phyloP scores from a whole-genome alignment of 2,329 filamentous ascomycete genomes.

The Simplicillium sp. region DNA sequence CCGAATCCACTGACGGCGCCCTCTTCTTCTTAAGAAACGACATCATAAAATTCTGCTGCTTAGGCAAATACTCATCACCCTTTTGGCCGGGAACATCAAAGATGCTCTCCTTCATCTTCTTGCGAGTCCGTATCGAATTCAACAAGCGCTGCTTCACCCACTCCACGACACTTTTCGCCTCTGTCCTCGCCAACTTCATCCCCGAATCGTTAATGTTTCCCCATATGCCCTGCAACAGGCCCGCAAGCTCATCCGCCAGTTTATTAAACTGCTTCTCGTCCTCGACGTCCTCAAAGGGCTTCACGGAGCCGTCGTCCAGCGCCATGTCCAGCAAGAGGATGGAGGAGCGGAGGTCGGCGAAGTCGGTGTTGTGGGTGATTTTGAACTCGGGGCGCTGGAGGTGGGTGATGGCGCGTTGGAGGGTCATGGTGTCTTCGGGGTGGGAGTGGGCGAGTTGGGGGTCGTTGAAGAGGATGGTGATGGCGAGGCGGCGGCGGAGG shows the following conservation, averaged over 20 bases:
- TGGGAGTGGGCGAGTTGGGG: conserved; percentile 27
- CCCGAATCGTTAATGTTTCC: conserved; percentile 64
- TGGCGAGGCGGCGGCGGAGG: conserved; percentile 56
- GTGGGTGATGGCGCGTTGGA: conserved; percentile 34
- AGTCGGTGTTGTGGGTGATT: conserved; percentile 52
- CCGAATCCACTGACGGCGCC: conserved; percentile 3
- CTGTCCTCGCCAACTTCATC: conserved; percentile 60
- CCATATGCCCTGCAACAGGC: conserved; percentile 46
- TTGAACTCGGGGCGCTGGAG: conserved; percentile 40
- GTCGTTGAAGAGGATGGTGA: conserved; percentile 51
- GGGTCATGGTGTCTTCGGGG: conserved; percentile 29
- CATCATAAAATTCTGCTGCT: conserved; percentile 40
- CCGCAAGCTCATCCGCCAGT: conserved; percentile 58
- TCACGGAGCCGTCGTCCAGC: conserved; percentile 51
- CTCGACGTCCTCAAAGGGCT: conserved; percentile 15
- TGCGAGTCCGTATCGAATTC: conserved; percentile 59
- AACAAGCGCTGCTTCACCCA: conserved; percentile 64
- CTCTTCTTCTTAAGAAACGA: conserved; percentile 28
- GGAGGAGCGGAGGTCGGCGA: conserved; percentile 54
- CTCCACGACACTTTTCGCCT: conserved; percentile 70
- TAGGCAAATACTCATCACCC: conserved; percentile 29
- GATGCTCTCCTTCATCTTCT: conserved; percentile 41
- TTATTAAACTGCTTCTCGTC: conserved; percentile 51
- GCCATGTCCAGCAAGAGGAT: conserved; percentile 64
- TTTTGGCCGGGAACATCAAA: conserved; percentile 28